A percentile compares a stretch with the other conserved stretches of the same genome.
phyloP scores from a whole-genome alignment of 2,329 filamentous ascomycete species.

The Chaetomiaceae sp. region DNA sequence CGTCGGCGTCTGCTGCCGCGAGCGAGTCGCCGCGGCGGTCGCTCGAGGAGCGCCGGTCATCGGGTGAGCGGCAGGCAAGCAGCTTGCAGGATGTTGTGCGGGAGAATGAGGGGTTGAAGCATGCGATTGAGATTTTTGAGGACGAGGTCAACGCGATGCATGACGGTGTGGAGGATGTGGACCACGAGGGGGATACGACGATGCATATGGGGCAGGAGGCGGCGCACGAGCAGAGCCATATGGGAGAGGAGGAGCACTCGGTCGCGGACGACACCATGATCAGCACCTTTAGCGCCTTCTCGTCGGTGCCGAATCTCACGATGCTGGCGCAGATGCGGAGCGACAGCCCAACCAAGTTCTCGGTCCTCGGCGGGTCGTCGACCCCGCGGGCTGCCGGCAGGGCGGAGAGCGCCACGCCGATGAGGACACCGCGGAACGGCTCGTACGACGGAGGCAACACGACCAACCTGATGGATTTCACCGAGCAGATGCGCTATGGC shows the following conservation, averaged over 20 bases:
- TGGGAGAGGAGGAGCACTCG: slow-evolving; percentile 35
- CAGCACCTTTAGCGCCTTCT: slow-evolving; percentile 86
- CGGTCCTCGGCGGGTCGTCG: slow-evolving; percentile 36
- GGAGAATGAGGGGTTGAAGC: slow-evolving; percentile 53
- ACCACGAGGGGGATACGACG: slow-evolving; percentile 24
- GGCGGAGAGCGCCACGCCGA: slow-evolving; percentile 26
- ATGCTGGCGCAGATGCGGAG: slow-evolving; percentile 67
- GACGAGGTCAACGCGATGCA: slow-evolving; percentile 40
- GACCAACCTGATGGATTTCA: slow-evolving; percentile 82
- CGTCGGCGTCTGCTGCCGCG: slow-evolving; percentile 14
- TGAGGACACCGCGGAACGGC: slow-evolving; percentile 34
- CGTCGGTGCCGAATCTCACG: slow-evolving; percentile 82
- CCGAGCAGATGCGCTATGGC: slow-evolving; percentile 60
- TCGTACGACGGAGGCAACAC: slow-evolving; percentile 48
- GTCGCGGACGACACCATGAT: slow-evolving; percentile 67
- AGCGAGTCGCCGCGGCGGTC: slow-evolving; percentile 19
- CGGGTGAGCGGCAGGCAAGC: slow-evolving; percentile 35
- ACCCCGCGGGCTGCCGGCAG: slow-evolving; percentile 36
- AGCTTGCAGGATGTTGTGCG: slow-evolving; percentile 51
- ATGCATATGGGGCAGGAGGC: slow-evolving; percentile 5
- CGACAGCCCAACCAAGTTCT: slow-evolving; percentile 56
- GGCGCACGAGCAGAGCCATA: slow-evolving; percentile 8
- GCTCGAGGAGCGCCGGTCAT: slow-evolving; percentile 11
- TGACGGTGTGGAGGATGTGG: slow-evolving; percentile 23
- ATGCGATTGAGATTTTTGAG: slow-evolving; percentile 60